Evolutionary conservation across 2,329 filamentous ascomycete species (phyloP), one percentile per base, ranked within the genome.

Genomic region (Corynespora cassiicola): DNA sequence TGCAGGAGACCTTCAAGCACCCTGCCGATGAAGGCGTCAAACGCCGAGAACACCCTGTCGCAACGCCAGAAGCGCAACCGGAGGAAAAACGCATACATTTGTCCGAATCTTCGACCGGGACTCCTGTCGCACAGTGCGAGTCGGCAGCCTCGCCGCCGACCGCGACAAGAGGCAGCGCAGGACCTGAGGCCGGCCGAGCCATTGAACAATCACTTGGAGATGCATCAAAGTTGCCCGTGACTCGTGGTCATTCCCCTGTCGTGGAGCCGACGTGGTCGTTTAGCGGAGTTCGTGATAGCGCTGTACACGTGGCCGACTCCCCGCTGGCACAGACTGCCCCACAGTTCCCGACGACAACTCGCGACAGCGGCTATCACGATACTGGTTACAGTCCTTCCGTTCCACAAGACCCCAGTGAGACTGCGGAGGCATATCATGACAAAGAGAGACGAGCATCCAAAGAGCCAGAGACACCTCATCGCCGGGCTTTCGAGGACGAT

Each of bases 361-460:
- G 71, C 45, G 71, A 77, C 43, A 76, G 70, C 53, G 70, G 69
- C 7, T 74, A 75, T 40, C 63, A 72, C 33, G 59, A 65, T 32
- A 19, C 49, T 32, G 39, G 33, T 11, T 41, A 46, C 31, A 51
- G 41, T 26, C 47, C 53, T 16, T 29, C 44, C 6, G 35, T 50
- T 16, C 50, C 28, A 5, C 41, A 55, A 32, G 44, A 20, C 6
- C 36, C 42, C 11, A 36, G 25, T 15, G 44, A 52, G 31, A 20
- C 36, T 31, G 50, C 55, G n/a, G 61, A 64, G 21, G 29, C 32
- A 15, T 11, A 31, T 16, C 5, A 32, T 18, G 34, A 32, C 6
- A 42, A 50, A 29, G 46, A 56, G 37, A 56, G 51, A 32, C 48
- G 45, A 15, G 44, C 45, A 33, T 55, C 54, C 5, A 52, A 52